A percentile compares a stretch with the other conserved stretches of the same genome.
Conservation (phyloP, 345 rosid genomes). For the Lepidium didymum region DNA sequence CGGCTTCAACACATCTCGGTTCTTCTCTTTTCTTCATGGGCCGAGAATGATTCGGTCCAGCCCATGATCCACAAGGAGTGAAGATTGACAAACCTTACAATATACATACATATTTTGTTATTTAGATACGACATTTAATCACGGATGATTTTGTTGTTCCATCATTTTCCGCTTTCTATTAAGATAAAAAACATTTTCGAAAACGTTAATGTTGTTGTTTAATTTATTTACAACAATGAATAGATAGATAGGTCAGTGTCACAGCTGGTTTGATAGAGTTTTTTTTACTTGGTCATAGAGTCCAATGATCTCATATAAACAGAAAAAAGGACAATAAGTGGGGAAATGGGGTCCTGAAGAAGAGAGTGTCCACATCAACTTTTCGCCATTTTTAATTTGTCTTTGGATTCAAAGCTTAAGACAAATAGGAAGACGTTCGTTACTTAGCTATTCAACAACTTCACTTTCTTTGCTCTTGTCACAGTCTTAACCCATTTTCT, state of each 20-base stretch:
- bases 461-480: constrained; percentile 32
- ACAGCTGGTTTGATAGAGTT: neutral
- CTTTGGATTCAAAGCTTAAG: constrained; percentile 22
- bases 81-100: too few relatives aligned
- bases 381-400: constrained; percentile 21
- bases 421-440: constrained; percentile 25
- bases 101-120: constrained; percentile 11
- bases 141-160: constrained; percentile 5
- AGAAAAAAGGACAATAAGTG: constrained; percentile 13
- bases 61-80: too few relatives aligned
- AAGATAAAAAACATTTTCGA: constrained; percentile 5
- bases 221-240: neutral
- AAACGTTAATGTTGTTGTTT: constrained; percentile 12
- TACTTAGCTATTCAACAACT: constrained; percentile 25
- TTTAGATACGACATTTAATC: constrained; percentile 20
- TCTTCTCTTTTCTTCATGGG: too few relatives aligned
- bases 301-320: neutral
- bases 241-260: neutral
- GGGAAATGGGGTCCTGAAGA: constrained; percentile 27
- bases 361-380: constrained; percentile 21
- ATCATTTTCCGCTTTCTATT: neutral
- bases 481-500: constrained; percentile 18
- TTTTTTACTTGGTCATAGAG: neutral
- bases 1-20: too few relatives aligned
- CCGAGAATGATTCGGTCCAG: too few relatives aligned